These are phyloP conservation scores for Syncephalastrum contaminatum DNA, from an alignment of 371 early-diverging fungal species.

Conservation along the genomic window DNA sequence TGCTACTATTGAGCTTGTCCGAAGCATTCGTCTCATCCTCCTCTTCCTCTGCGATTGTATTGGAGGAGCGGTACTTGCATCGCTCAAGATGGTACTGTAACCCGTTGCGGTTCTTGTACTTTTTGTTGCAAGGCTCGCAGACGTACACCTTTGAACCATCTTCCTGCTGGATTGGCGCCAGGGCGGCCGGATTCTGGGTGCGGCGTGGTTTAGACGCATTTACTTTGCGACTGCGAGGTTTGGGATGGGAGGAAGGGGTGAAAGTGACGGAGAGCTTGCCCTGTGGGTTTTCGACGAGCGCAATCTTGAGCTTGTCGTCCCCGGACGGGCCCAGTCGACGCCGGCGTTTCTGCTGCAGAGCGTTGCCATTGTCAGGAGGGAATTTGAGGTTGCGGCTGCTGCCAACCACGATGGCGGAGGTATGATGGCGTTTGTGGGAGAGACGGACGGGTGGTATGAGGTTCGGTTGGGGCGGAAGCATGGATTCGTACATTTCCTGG, in stretches of 20 bases:
- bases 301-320: conserved; percentile 2
- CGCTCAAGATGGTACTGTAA: conserved; percentile 43
- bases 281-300: not conserved
- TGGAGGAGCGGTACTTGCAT: conserved; percentile 26
- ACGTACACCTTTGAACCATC: conserved; percentile 20
- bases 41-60: conserved; percentile 3
- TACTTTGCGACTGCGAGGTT: conserved; percentile 1
- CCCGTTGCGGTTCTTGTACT: conserved; percentile 45
- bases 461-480: too few relatives aligned
- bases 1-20: conserved; percentile 7
- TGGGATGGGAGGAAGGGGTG: not conserved
- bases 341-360: conserved; percentile 11
- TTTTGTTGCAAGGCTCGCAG: conserved; percentile 50
- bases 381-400: conserved; percentile 7
- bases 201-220: not conserved
- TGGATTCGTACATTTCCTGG: conserved; percentile 6
- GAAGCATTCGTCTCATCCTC: not conserved
- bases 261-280: not conserved
- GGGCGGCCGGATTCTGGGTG: not conserved
- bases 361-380: conserved; percentile 16
- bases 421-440: conserved; percentile 16
- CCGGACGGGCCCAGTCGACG: not conserved
- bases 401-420: not conserved
- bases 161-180: not conserved
- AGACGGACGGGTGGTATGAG: not conserved